Base-by-base conservation (phyloP, 495 filamentous ascomycete species). In the Mycothermus thermophilus region DNA sequence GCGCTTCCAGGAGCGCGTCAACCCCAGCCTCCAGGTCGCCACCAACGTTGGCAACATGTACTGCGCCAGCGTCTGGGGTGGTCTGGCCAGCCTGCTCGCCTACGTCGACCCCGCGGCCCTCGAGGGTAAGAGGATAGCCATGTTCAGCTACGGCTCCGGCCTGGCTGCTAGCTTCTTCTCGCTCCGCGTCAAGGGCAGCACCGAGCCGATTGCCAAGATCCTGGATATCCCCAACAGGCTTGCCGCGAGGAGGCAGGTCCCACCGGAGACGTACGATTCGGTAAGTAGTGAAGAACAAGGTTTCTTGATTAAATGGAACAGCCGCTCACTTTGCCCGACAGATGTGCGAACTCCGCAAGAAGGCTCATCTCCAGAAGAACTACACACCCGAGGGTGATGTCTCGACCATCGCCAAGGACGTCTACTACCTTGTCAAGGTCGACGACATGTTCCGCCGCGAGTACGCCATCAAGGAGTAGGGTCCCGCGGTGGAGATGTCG, bases 41-140 rank as follows among this genome's bases (percentile, higher is more conserved):
- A 95, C 86, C 27, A 78, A 84, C 65, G 94, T 86, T 60, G 92
- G 90, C 59, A 97, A 97, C 72, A 97, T 95, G 92, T 97, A 97
- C 67, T 87, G 80, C 50, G 90, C 80, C 32, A 93, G 83, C 54
- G 82, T 97, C 46, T 97, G 86, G 66, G 77, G 76, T 38, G 84
- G 83, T 36, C 68, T 97, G 28, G 72, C 75, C 55, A 79, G 76
- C 46, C 55, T 96, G 39, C 52, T 97, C 43, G 67, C 70, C 59
- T 77, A 86, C 52, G 64, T 87, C 36, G 64, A 69, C 42, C 75
- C 74, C 52, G 75, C 49, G 12, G 62, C 67, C 19, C 67, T 87
- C 37, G 68, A 80, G 57, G 79, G 83, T 47, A 93, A 92, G 78
- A 75, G 83, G 36, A 69, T 97, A 46, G 90, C 67, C 42, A 62